These are phyloP conservation scores for Alternaria arbusti DNA, from an alignment of 2,329 filamentous ascomycete genomes.

Conservation along the genomic window DNA sequence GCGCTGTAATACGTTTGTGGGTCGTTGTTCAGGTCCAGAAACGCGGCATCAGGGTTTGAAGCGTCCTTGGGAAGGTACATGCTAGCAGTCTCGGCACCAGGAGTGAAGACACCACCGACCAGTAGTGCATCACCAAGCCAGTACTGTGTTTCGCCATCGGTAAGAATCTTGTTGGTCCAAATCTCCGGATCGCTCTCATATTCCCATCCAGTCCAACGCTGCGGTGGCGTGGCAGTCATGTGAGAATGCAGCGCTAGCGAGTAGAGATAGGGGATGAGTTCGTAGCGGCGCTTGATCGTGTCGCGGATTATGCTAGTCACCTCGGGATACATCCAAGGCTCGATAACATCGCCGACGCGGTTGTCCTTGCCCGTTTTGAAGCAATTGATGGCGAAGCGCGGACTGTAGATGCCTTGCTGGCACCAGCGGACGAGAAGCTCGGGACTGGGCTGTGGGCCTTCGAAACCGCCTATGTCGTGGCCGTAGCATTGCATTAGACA, in stretches of 20 bases:
- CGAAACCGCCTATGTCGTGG: slow-evolving; percentile 78
- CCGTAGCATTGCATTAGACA: slow-evolving; percentile 73
- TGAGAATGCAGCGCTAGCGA: slow-evolving; percentile 69
- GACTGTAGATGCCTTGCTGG: slow-evolving; percentile 72
- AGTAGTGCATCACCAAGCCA: slow-evolving; percentile 73
- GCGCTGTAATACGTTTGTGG: slow-evolving; percentile 64
- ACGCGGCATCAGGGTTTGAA: slow-evolving; percentile 58
- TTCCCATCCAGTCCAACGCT: slow-evolving; percentile 76
- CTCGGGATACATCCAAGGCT: slow-evolving; percentile 78
- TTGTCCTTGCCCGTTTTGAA: slow-evolving; percentile 76
- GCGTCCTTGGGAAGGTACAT: slow-evolving; percentile 66
- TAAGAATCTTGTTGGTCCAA: slow-evolving; percentile 64
- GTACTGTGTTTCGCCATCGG: slow-evolving; percentile 72
- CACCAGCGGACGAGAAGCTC: slow-evolving; percentile 77
- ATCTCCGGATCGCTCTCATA: slow-evolving; percentile 71
- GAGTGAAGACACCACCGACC: slow-evolving; percentile 71
- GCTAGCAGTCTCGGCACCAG: slow-evolving; percentile 59
- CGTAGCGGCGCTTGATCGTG: slow-evolving; percentile 73
- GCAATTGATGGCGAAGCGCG: slow-evolving; percentile 78
- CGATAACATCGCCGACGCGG: slow-evolving; percentile 73
- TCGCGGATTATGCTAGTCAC: slow-evolving; percentile 67
- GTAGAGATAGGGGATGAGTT: slow-evolving; percentile 75
- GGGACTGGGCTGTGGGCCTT: slow-evolving; percentile 73
- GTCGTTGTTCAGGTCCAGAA: slow-evolving; percentile 67
- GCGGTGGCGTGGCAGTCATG: slow-evolving; percentile 65